These are phyloP conservation scores for Litsea cubeba DNA, from an alignment of 164 flowering plant genomes.

Conservation along the genomic window DNA sequence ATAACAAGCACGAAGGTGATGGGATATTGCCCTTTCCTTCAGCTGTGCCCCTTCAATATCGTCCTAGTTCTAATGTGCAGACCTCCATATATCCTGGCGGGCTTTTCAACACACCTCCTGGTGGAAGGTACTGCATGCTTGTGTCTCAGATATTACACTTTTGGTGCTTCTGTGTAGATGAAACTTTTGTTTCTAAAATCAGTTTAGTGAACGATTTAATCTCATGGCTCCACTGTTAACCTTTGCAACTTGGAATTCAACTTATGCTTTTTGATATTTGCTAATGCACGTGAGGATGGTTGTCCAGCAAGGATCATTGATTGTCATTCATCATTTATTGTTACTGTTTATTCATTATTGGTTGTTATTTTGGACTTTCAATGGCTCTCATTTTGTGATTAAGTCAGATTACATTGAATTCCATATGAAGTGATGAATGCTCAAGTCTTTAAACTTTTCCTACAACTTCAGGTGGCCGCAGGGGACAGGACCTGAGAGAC, in stretches of 20 bases:
- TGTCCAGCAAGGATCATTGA: background rate
- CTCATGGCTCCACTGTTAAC: background rate
- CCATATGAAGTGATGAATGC: conserved; percentile 1
- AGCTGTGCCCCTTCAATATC: conserved; percentile 27
- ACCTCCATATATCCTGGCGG: conserved; percentile 25
- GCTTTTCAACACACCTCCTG: conserved; percentile 22
- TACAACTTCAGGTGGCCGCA: conserved; percentile 36
- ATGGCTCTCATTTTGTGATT: background rate
- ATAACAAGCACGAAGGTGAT: conserved; percentile 35
- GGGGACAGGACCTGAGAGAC: conserved; percentile 36
- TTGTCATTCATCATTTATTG: background rate
- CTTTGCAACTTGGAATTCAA: background rate
- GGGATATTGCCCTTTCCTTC: conserved; percentile 32
- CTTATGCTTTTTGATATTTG: background rate
- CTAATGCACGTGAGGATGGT: background rate
- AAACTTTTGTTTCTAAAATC: background rate
- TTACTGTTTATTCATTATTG: background rate
- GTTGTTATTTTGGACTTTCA: background rate
- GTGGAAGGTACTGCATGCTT: conserved; percentile 47
- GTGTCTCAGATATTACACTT: background rate
- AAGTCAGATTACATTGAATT: background rate
- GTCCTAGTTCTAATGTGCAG: conserved; percentile 36
- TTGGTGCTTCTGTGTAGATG: background rate
- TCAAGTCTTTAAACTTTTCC: background rate
- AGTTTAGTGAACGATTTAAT: background rate